Evolutionary conservation across 768 basidiomycete species (phyloP), one percentile per base, ranked within the genome.

Genomic region (Melanogaster broomeanus): DNA sequence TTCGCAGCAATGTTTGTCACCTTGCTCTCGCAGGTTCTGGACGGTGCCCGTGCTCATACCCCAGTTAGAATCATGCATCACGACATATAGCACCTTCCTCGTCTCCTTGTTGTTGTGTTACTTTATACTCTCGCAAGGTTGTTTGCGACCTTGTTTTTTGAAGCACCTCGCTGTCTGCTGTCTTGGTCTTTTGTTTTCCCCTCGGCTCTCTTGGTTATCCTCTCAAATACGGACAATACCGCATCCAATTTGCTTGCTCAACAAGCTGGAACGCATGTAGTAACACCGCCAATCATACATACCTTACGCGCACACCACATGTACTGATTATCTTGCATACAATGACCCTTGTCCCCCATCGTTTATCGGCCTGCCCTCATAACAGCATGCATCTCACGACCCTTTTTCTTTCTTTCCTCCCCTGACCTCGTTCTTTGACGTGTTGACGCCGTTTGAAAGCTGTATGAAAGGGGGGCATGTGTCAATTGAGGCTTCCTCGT

Each of bases 251-350:
- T 53, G 44, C 53, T 58, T 51, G 64, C 38, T 60, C 54, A 37
- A 53, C 40, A 45, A 67, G 63, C 57, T 65, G 68, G 65, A 69
- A 61, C 51, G 59, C 65, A 67, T 67, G 68, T 67, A 67, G 53
- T 69, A 65, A 63, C 69, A 28, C 47, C 45, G 37, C 55, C 48
- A 53, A 47, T 52, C 67, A 65, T 55, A 49, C 56, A 44, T 67
- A 69, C 56, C 44, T 59, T 56, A 64, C 60, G 59, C 60, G 57
- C 59, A n/a, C 55, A 55, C 51, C 54, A 33, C 56, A 47, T 53
- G 28, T 30, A 30, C 28, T 12, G 10, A 30, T 6, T 31, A 47
- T 60, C 49, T 58, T 68, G 61, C 59, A 60, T 53, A 52, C 41
- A 53, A 42, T 48, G 41, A 51, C 42, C 49, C 49, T 19, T 39